phyloP scores from a whole-genome alignment of 805 yeast species.

The Candida xyloterini region DNA sequence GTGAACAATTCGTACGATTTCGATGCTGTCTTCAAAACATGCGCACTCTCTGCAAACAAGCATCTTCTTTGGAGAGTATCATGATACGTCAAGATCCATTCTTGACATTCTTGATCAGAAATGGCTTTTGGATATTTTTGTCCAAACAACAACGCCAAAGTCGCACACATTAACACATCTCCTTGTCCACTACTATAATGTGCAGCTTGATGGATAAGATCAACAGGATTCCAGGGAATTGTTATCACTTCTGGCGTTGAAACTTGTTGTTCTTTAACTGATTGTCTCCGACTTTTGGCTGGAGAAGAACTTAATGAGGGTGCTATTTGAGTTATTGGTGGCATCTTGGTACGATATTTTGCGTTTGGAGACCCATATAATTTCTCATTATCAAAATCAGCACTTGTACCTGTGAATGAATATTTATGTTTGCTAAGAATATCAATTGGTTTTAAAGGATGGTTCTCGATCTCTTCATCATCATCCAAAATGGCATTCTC shows the following conservation, averaged over 20 bases:
- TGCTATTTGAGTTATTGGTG: constrained; percentile 11
- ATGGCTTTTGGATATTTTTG: constrained; percentile 34
- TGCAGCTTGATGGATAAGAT: constrained; percentile 49
- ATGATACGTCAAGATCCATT: constrained; percentile 54
- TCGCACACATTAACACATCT: constrained; percentile 58
- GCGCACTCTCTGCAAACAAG: constrained; percentile 57
- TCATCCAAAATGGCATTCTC: constrained; percentile 28
- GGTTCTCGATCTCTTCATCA: constrained; percentile 15
- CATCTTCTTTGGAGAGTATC: constrained; percentile 48
- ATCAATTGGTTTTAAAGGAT: constrained; percentile 19
- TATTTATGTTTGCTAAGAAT: constrained; percentile 22
- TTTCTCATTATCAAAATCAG: constrained; percentile 37
- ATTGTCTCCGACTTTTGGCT: constrained; percentile 17
- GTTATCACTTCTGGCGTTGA: constrained; percentile 4
- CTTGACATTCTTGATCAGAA: constrained; percentile 40
- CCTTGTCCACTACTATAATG: constrained; percentile 59
- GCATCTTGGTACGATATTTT: constrained; percentile 10
- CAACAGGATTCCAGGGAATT: constrained; percentile 57
- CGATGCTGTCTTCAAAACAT: constrained; percentile 44
- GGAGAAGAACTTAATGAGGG: constrained; percentile 15
- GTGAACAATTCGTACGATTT: constrained; percentile 32
- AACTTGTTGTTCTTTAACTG: constrained; percentile 19
- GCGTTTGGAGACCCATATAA: constrained; percentile 22
- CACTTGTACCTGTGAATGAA: constrained; percentile 33
- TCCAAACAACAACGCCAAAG: constrained; percentile 54